These are phyloP conservation scores for Ramichloridium luteum DNA, from an alignment of 2,329 filamentous ascomycete species.

Conservation along the genomic window DNA sequence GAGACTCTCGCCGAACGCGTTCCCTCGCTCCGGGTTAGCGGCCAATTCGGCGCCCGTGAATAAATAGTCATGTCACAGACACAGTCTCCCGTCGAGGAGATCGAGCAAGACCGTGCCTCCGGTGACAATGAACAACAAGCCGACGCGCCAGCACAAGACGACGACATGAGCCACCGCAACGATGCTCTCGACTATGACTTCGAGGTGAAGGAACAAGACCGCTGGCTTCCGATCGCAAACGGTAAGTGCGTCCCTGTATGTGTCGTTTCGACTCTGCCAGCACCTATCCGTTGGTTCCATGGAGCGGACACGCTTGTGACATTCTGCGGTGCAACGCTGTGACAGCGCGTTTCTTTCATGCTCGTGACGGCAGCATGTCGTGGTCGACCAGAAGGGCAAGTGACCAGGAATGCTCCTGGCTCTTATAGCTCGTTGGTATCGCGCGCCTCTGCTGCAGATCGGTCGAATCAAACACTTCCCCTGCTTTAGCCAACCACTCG, in stretches of 20 bases:
- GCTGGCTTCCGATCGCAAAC: slow-evolving; percentile 99
- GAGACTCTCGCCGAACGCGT: background rate
- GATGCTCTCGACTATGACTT: slow-evolving; percentile 66
- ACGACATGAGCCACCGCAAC: slow-evolving; percentile 18
- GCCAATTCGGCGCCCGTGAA: background rate
- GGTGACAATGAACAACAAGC: background rate
- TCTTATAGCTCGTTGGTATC: slow-evolving; percentile 30
- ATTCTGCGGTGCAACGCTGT: too few relatives aligned
- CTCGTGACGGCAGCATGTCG: too few relatives aligned
- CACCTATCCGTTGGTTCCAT: too few relatives aligned
- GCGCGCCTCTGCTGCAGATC: slow-evolving; percentile 35
- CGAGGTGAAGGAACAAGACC: slow-evolving; percentile 98
- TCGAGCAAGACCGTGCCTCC: background rate
- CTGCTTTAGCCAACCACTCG: too few relatives aligned
- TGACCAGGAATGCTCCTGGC: too few relatives aligned
- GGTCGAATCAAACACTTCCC: slow-evolving; percentile 35
- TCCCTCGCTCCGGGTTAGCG: background rate
- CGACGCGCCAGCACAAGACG: slow-evolving; percentile 22
- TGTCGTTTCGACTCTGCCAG: too few relatives aligned
- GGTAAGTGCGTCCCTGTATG: slow-evolving; percentile 54
- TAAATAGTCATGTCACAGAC: slow-evolving; percentile 1
- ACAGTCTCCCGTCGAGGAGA: background rate
- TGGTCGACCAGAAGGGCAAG: too few relatives aligned
- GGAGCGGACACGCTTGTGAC: too few relatives aligned
- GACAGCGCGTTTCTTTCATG: too few relatives aligned